Base-by-base conservation (phyloP, 306 rosid species). In the Pyrus communis region DNA sequence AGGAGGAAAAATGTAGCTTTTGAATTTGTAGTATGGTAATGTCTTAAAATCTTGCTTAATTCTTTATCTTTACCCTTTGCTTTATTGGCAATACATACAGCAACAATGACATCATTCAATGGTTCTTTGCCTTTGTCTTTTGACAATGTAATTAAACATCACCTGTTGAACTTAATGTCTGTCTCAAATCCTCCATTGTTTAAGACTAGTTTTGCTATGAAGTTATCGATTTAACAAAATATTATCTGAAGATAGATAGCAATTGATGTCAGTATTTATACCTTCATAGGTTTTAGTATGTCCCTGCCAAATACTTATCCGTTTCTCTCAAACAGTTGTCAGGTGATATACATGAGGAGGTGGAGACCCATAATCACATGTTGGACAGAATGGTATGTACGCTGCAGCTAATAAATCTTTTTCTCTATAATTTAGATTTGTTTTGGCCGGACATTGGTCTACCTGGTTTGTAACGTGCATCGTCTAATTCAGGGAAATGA, bases 271-370 rank as follows among this genome's bases (percentile, higher is more conserved):
- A 59, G 69, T 33, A 73, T n/a, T 70, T 59, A 51, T 28, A 64
- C 49, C 18, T 27, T 38, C 77, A 38, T 73, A 54, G 30, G 77
- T 67, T 33, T 42, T 71, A 60, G 35, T n/a, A 52, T 27, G 22
- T 7, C 40, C 79, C 18, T 11, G 22, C 59, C 35, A 30, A 66
- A 58, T 74, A 11, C 65, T 80, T 21, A 82, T 84, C 65, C 70
- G 17, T 80, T 25, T 78, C 69, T 70, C 82, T 82, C 71, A 75
- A 84, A 86, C 93, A 94, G 98, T 79, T 94, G 88, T 90, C 98
- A 35, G 97, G 98, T 35, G 98, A 94, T 82, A 90, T 94, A 84
- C 71, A 94, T 69, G 98, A 94, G 84, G 98, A 94, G 83, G 97
- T 91, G 85, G 98, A 91, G 62, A 79, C 59, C 76, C 98, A 94